These are phyloP conservation scores for Kodamaea neixiangensis DNA, from an alignment of 805 yeast species.

Conservation along the genomic window DNA sequence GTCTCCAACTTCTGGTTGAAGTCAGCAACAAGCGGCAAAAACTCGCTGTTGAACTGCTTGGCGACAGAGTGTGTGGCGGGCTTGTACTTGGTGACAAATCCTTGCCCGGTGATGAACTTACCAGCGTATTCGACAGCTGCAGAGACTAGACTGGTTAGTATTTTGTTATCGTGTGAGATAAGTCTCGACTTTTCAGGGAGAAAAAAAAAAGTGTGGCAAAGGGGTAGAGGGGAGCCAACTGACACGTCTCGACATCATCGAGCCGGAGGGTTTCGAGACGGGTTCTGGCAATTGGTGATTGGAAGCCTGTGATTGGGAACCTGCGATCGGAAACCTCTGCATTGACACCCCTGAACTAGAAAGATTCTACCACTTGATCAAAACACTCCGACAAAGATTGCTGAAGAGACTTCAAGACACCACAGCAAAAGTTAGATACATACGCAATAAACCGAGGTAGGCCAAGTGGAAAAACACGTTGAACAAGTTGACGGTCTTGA, in stretches of 20 bases:
- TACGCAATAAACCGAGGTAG: conserved; percentile 54
- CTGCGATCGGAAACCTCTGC: no score
- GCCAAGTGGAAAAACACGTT: conserved; percentile 61
- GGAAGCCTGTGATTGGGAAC: neutral
- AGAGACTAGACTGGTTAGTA: conserved; percentile 44
- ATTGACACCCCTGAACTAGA: no score
- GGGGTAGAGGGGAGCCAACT: neutral
- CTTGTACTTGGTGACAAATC: conserved; percentile 75
- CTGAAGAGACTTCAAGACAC: neutral
- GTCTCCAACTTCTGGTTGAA: conserved; percentile 54
- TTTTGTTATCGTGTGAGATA: conserved; percentile 7
- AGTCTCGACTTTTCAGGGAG: neutral
- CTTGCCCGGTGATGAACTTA: conserved; percentile 71
- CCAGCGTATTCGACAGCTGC: conserved; percentile 80
- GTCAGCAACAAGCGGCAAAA: conserved; percentile 45
- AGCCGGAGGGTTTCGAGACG: no score
- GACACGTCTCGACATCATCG: neutral
- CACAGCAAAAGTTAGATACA: conserved; percentile 16
- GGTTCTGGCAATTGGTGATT: no score
- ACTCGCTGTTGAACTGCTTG: conserved; percentile 34
- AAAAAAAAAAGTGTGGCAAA: conserved; percentile 6
- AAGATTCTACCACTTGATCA: no score
- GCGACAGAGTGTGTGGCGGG: conserved; percentile 51
- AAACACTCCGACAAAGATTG: no score
- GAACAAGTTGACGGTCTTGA: conserved; percentile 65